Percentiles rank a stretch among this genome's conserved stretches.
Conservation (phyloP, 345 rosid species). For the Moricandia moricandioides region DNA sequence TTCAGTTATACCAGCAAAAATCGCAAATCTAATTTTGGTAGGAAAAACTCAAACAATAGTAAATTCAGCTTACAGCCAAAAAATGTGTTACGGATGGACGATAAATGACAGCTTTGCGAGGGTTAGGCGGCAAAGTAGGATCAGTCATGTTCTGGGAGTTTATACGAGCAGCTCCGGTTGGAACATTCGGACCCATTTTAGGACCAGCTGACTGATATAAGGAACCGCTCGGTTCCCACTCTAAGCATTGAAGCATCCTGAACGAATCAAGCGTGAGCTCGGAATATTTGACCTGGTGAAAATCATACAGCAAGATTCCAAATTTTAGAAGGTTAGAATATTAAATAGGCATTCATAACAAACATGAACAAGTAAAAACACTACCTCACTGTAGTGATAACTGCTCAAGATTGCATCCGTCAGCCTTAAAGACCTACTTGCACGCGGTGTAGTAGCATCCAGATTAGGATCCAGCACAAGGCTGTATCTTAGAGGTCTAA, state of each 20-base stretch:
- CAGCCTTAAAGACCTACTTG: slow-evolving; percentile 63
- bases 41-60: neutral
- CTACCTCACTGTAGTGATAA: slow-evolving; percentile 85
- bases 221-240: slow-evolving; percentile 98
- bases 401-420: slow-evolving; percentile 89
- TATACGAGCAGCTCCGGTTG: slow-evolving; percentile 51
- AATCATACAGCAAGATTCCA: slow-evolving; percentile 14
- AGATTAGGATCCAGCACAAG: slow-evolving; percentile 71
- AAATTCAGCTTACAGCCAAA: slow-evolving; percentile 67
- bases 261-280: slow-evolving; percentile 92
- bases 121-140: slow-evolving; percentile 86
- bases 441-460: slow-evolving; percentile 49
- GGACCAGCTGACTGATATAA: slow-evolving; percentile 57
- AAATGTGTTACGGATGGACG: slow-evolving; percentile 85
- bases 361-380: slow-evolving; percentile 23
- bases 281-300: slow-evolving; percentile 79
- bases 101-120: slow-evolving; percentile 82
- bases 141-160: slow-evolving; percentile 68
- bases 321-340: neutral
- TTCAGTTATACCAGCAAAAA: neutral
- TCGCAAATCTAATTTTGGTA: neutral
- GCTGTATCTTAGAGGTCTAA: slow-evolving; percentile 91
- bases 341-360: neutral
- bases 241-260: slow-evolving; percentile 96
- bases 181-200: slow-evolving; percentile 59